Evolutionary conservation across 805 yeast species (phyloP), one percentile per base, ranked within the genome.

Genomic region (Tetrapisispora fleetii): DNA sequence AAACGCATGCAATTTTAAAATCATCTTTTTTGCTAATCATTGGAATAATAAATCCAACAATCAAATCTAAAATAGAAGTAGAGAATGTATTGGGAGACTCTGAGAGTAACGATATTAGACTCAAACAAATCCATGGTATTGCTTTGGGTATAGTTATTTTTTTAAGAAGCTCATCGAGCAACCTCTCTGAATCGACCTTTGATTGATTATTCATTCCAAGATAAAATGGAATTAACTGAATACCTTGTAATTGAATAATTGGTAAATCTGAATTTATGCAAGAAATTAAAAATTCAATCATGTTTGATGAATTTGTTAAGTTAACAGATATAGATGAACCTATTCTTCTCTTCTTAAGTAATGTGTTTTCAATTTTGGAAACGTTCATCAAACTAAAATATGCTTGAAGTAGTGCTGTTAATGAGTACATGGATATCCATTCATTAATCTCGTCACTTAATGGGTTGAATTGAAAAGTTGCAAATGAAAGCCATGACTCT

Each of bases 41-140:
- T n/a, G 70, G 70, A 10, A 72, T 45, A 37, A 64, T 62, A 17
- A 67, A 45, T 48, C 63, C 63, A 5, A 69, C 48, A 2, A 68
- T 33, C 14, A 58, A 58, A 5, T 50, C 44, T 2, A 58, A 39
- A 13, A 56, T 53, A 3, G 57, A 53, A 21, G 49, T 40, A 1
- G 50, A 37, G 6, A 59, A n/a, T 0, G 28, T 11, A n/a, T 44
- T 40, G 3, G 38, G 6, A 3, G 22, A 24, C 33, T 56, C 59
- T 2, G 62, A 50, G 3, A 58, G 19, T 13, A 63, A 17, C 4
- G 67, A 54, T n/a, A 58, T 49, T 3, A 62, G 37, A 11, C 63
- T 50, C 10, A 54, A 43, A 16, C 57, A 50, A 3, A 54, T 45
- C 64, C 62, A 64, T 3, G 50, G 48, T 8, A 47, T 45, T 9